phyloP scores from a whole-genome alignment of 208 protist genomes.

The Strigomonas culicis region DNA sequence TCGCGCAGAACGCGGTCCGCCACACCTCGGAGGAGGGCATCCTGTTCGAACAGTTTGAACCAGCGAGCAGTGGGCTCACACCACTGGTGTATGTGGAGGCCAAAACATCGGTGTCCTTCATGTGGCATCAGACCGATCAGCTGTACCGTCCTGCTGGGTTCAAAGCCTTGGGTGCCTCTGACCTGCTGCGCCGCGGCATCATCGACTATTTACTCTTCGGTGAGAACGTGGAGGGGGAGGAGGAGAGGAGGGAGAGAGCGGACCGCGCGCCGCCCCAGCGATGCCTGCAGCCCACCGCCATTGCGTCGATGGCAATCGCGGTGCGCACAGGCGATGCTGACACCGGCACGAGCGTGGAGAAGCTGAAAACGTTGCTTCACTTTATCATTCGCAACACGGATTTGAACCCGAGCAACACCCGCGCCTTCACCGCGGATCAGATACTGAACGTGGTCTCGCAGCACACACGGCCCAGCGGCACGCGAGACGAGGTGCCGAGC shows the following conservation, averaged over 20 bases:
- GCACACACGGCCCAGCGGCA: not conserved
- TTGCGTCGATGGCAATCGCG: not conserved
- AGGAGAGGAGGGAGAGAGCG: not conserved
- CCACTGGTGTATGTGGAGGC: slow-evolving; percentile 42
- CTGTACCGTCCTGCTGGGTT: slow-evolving; percentile 44
- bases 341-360: not conserved
- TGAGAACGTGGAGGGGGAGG: not conserved
- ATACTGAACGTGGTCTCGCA: not conserved
- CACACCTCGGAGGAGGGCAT: slow-evolving; percentile 22
- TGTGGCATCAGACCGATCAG: slow-evolving; percentile 56
- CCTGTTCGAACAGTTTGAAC: slow-evolving; percentile 25
- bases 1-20: slow-evolving; percentile 28
- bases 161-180: slow-evolving; percentile 34
- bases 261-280: too few species aligned
- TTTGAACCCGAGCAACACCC: not conserved
- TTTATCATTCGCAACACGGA: slow-evolving; percentile 2
- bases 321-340: not conserved
- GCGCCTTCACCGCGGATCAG: not conserved
- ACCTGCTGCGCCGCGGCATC: slow-evolving; percentile 24
- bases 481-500: not conserved
- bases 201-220: slow-evolving; percentile 23
- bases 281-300: not conserved
- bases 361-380: not conserved
- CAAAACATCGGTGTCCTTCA: slow-evolving; percentile 38
- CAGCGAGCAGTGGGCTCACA: slow-evolving; percentile 18